phyloP scores from a whole-genome alignment of 2,329 filamentous ascomycete genomes.

The Cryphonectria carpinicola region DNA sequence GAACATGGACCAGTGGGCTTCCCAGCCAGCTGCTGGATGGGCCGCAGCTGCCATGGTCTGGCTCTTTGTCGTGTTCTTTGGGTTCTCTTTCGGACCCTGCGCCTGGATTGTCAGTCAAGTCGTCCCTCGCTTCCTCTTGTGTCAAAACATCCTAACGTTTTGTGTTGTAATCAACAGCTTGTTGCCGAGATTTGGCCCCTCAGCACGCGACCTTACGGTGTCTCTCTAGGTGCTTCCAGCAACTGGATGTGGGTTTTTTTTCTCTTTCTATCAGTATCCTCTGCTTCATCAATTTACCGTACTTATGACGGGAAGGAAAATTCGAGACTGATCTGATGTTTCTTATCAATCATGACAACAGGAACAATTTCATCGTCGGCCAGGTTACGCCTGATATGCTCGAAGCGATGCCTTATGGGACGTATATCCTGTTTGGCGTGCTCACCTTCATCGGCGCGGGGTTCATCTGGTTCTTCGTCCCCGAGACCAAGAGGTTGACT shows the following conservation, averaged over 20 bases:
- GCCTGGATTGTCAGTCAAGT: conserved; percentile 60
- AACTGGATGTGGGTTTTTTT: conserved; percentile 61
- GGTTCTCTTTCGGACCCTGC: conserved; percentile 75
- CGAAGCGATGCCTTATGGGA: conserved; percentile 66
- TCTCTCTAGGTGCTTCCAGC: conserved; percentile 67
- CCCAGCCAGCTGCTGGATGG: conserved; percentile 68
- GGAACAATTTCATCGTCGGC: conserved; percentile 66
- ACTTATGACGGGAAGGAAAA: not conserved
- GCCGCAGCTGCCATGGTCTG: conserved; percentile 70
- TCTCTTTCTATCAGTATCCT: not conserved
- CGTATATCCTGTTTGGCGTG: conserved; percentile 72
- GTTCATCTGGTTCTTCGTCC: conserved; percentile 67
- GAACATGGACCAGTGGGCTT: conserved; percentile 61
- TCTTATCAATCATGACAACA: not conserved
- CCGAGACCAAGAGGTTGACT: conserved; percentile 66
- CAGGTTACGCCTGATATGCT: conserved; percentile 74
- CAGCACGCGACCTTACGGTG: conserved; percentile 70
- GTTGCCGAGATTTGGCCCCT: conserved; percentile 77
- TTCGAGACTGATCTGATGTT: not conserved
- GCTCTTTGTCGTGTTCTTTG: conserved; percentile 76
- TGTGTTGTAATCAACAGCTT: conserved; percentile 43
- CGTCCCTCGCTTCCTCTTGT: not conserved
- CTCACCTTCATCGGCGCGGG: conserved; percentile 65
- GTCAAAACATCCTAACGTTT: not conserved
- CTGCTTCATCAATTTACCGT: too few relatives aligned